Evolutionary conservation across 2,329 filamentous ascomycete species (phyloP), one percentile per base, ranked within the genome.

Genomic region (Fusarium humuli): DNA sequence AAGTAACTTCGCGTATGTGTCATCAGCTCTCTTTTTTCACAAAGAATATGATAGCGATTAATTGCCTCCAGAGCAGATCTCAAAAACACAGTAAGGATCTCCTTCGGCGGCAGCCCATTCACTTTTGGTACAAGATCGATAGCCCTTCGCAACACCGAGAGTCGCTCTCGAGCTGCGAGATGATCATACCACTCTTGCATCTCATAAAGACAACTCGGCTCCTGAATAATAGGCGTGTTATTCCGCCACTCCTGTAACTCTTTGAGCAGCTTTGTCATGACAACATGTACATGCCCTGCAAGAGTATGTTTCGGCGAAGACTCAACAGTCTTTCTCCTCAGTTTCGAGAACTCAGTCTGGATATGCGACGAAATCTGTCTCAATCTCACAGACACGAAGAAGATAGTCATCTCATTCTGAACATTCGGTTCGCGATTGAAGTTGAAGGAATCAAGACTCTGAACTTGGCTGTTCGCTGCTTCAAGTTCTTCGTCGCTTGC

Each of bases 1-100:
- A 85, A 85, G 63, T 85, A 85, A 47, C 81, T 83, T n/a, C 83
- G 74, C 0, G 83, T 84, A 57, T 80, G 82, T 0, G 81, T 83
- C 37, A 84, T 81, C 14, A 77, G 74, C 0, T 40, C 34, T 4
- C 74, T 2, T 4, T 74, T 73, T 6, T 78, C 70, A 37, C 77
- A 80, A 18, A 85, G 69, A 7, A 69, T 65, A 6, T 78, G 77
- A 63, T 84, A 85, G 0, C 78, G 64, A 4, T 78, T 63, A 7
- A 85, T 83, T 0, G 80, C 77, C n/a, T 76, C 73, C 0, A 75
- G 73, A 0, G 83, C 81, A 11, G 76, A 80, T 6, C 75, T 60
- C 0, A 83, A 75, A 23, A 79, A 83, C 3, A 80, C 55, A 0
- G 56, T 57, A 0, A 82, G 57, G 4, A 82, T 70, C 5, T 80